phyloP scores from a whole-genome alignment of 345 rosid genomes.

The Aquilaria sinensis region DNA sequence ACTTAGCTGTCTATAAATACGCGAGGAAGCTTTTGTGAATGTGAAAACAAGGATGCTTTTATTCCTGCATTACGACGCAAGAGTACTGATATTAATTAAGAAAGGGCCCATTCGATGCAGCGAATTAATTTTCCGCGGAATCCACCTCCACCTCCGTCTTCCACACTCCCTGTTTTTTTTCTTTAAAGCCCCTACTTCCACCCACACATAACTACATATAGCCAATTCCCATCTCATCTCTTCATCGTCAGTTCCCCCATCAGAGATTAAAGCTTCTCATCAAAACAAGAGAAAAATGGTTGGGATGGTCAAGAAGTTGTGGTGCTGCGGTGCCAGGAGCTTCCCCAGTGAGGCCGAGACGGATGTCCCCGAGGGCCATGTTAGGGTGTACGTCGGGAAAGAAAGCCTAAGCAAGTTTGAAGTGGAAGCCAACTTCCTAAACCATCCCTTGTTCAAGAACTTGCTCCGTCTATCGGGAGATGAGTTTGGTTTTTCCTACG shows the following conservation, averaged over 20 bases:
- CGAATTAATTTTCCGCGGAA: slow-evolving; percentile 14
- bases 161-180: no score
- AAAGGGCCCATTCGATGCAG: slow-evolving; percentile 1
- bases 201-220: neutral
- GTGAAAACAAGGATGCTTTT: no score
- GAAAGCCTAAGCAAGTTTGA: slow-evolving; percentile 31
- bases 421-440: slow-evolving; percentile 36
- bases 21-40: no score
- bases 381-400: slow-evolving; percentile 38
- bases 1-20: no score
- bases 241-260: neutral
- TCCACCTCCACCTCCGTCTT: slow-evolving; percentile 7
- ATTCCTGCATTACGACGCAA: no score
- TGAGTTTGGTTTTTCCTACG: slow-evolving; percentile 45
- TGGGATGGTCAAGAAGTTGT: slow-evolving; percentile 34
- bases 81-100: neutral
- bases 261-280: neutral
- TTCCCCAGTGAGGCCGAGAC: slow-evolving; percentile 3
- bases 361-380: slow-evolving; percentile 31
- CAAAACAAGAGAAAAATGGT: slow-evolving; percentile 17
- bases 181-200: neutral
- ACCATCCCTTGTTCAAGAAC: slow-evolving; percentile 45
- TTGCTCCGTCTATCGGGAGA: slow-evolving; percentile 34
- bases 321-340: slow-evolving; percentile 35
- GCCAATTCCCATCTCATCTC: neutral